Base-by-base conservation (phyloP, 805 yeast genomes). In the Isabelozyma rhagii region DNA sequence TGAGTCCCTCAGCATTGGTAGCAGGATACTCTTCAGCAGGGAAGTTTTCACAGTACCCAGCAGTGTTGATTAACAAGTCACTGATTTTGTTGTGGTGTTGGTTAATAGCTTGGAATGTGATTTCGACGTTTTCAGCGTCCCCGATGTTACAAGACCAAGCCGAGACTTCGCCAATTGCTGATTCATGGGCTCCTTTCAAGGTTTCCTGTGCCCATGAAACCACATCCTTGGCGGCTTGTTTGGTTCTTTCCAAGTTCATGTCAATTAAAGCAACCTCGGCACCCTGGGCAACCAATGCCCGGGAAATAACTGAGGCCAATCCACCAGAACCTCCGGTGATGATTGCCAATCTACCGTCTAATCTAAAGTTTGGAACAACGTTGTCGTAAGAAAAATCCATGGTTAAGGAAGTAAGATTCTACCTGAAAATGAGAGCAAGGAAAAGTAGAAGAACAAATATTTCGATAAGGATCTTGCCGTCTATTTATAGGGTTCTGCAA, bases 251-350 rank as follows among this genome's bases (percentile, higher is more conserved):
- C 60, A 79, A 67, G 69, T 82, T 81, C 70, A 84, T 76, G 64
- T 87, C 94, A 36, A 87, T 75, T 42, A 87, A 74, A 28, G 94
- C 94, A 41, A 87, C 71, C 18, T 84, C 83, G 3, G 93, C 89
- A 38, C 93, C 96, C 59, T 87, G 88, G 4, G 88, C 87, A 10
- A 87, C 66, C 38, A 87, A 69, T 14, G 89, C 88, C 59, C 84
- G 80, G 49, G 86, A 74, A 47, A 86, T 62, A 13, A 85, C 83
- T 38, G 83, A 71, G 1, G 89, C 84, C 57, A 87, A 72, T 14
- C 92, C 93, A 44, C 94, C 94, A 36, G 90, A 84, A 8, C 92
- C 94, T 44, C 94, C 94, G 38, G 94, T 87, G 54, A 87, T 72
- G 43, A 87, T 75, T 41, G 90, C 89, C 48, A 85, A 73, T 62